Base-by-base conservation (phyloP, 352 stramenopile genomes). In the Pythium diclinum region DNA sequence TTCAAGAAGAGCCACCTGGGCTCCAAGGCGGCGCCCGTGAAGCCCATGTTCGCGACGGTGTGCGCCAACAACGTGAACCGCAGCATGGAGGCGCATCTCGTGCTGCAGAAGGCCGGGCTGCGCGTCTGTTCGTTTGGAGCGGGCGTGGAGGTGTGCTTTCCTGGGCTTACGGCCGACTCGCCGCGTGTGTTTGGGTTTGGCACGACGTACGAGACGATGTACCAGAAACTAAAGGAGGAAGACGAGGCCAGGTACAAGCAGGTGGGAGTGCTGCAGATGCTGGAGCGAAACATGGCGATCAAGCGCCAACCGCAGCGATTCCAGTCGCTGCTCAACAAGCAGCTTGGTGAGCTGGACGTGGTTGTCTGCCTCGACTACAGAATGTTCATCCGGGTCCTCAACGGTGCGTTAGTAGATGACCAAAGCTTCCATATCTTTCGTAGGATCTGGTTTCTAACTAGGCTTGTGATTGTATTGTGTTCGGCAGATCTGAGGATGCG, bases 51-150 rank as follows among this genome's bases (percentile, higher is more conserved):
- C 63, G 73, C 75, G 16, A 80, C 86, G 4, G 73, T 88, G 16
- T 88, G 79, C 49, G 76, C 77, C 23, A 85, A 81, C 66, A 88
- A 88, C 55, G 80, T 88, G 52, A 88, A 88, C 56, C 73, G 79
- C 38, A 85, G 75, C 48, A 87, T 81, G 71, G 74, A 79, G 59
- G 79, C 79, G n/a, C 79, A 88, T 51, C 57, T 71, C 38, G 67
- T 74, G 49, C 67, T 88, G 53, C 70, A 75, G n/a, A 54, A 69
- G 19, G 67, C 64, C 17, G 79, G 78, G 2, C 51, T 87, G 19
- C 62, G 69, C 13, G 79, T 87, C 21, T 72, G 68, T 30, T 84
- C 73, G 42, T 87, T 85, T 56, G 79, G 79, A 25, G 72, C 69
- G 13, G 74, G 75, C 14, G 71, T 69, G 17, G 67, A 72, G 62